phyloP scores from a whole-genome alignment of 768 basidiomycete genomes.

The Leccinum subgranulosum region DNA sequence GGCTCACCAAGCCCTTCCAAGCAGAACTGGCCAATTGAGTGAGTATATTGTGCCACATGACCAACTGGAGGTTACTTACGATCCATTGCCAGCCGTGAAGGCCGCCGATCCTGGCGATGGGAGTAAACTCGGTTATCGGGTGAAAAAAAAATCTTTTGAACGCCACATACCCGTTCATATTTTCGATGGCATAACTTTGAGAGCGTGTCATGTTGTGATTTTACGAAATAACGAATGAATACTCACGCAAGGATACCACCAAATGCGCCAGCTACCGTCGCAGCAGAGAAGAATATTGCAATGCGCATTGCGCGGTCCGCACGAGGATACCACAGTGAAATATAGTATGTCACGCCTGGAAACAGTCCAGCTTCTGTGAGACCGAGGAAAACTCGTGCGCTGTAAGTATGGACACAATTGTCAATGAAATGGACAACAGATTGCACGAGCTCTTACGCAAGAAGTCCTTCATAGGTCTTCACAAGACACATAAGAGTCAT shows the following conservation, averaged over 20 bases:
- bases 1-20: constrained; percentile 26
- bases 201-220: not conserved
- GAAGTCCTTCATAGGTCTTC: constrained; percentile 28
- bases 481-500: constrained; percentile 40
- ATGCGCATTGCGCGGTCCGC: constrained; percentile 56
- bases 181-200: constrained; percentile 34
- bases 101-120: constrained; percentile 19
- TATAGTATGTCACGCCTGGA: constrained; percentile 41
- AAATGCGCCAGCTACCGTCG: constrained; percentile 51
- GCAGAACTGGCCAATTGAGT: constrained; percentile 26
- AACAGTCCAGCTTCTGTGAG: constrained; percentile 46
- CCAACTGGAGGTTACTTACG: constrained; percentile 18
- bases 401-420: constrained; percentile 7
- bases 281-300: constrained; percentile 63
- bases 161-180: constrained; percentile 31
- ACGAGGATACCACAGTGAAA: constrained; percentile 60
- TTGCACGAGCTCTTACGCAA: constrained; percentile 25
- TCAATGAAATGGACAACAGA: not conserved
- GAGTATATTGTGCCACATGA: constrained; percentile 1
- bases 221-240: not conserved
- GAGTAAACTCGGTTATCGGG: not conserved
- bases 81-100: constrained; percentile 39
- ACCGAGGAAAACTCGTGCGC: constrained; percentile 43
- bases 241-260: constrained; percentile 49
- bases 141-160: constrained; percentile 5